Evolutionary conservation across 805 yeast species (phyloP).

Genomic region (Naumovozyma dairenensis): DNA sequence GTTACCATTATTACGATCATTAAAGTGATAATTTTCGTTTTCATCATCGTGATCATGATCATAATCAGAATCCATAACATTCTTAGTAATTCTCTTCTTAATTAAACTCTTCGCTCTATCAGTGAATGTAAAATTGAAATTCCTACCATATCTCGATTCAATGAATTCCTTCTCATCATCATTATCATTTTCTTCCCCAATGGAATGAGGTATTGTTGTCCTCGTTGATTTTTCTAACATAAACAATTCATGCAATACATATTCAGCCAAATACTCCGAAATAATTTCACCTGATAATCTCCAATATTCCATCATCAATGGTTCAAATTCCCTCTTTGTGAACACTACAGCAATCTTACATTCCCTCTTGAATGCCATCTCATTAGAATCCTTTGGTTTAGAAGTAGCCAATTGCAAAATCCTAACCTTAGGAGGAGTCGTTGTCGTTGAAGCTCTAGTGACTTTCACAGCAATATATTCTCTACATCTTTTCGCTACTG

Average conservation of each 20-base stretch:
- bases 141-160: constrained; percentile 87
- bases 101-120: constrained; percentile 67
- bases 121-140: constrained; percentile 67
- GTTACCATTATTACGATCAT: constrained; percentile 3
- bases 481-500: constrained; percentile 76
- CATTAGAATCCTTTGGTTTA: constrained; percentile 51
- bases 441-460: constrained; percentile 28
- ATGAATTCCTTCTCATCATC: constrained; percentile 40
- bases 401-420: constrained; percentile 67
- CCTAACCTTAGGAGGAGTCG: constrained; percentile 33
- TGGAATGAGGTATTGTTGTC: constrained; percentile 2
- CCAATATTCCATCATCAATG: constrained; percentile 82
- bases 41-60: constrained; percentile 13
- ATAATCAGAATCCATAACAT: constrained; percentile 35
- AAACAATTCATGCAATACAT: constrained; percentile 54
- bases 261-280: constrained; percentile 83
- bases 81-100: constrained; percentile 63
- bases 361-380: constrained; percentile 49
- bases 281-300: constrained; percentile 97
- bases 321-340: constrained; percentile 48
- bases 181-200: constrained; percentile 7
- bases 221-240: constrained; percentile 25
- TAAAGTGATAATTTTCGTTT: constrained; percentile 14
- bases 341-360: constrained; percentile 73
- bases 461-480: constrained; percentile 68